Percentiles rank a stretch among this genome's conserved stretches.
phyloP scores from a whole-genome alignment of 768 basidiomycete species.

The Mrakia hoshinonis region DNA sequence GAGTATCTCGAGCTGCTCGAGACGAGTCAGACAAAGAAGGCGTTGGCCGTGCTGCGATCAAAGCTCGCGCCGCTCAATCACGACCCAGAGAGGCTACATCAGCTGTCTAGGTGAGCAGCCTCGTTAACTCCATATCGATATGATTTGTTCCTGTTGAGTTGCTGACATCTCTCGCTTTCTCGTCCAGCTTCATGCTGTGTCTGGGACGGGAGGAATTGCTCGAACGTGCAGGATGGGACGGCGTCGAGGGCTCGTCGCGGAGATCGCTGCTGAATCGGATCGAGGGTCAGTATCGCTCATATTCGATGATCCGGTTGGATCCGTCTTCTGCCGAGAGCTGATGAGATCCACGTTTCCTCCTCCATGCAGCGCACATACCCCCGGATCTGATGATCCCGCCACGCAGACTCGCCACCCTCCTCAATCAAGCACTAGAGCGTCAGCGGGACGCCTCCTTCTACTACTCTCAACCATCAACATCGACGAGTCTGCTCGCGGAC shows the following conservation, averaged over 20 bases:
- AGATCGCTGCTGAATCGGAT: slow-evolving; percentile 63
- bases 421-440: slow-evolving; percentile 72
- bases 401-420: slow-evolving; percentile 70
- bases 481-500: slow-evolving; percentile 72
- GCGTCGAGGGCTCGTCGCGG: slow-evolving; percentile 70
- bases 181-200: slow-evolving; percentile 79
- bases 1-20: slow-evolving; percentile 92
- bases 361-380: slow-evolving; percentile 76
- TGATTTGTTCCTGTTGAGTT: background rate
- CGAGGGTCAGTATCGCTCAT: slow-evolving; percentile 62
- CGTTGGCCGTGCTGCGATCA: slow-evolving; percentile 73
- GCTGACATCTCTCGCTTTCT: slow-evolving; percentile 10
- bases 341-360: too few species aligned
- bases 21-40: slow-evolving; percentile 64
- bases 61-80: slow-evolving; percentile 76
- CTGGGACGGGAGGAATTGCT: slow-evolving; percentile 72
- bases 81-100: slow-evolving; percentile 72
- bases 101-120: slow-evolving; percentile 64
- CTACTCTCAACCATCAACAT: slow-evolving; percentile 57
- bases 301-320: too few species aligned
- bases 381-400: slow-evolving; percentile 88
- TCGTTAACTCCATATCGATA: background rate
- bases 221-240: slow-evolving; percentile 78
- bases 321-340: too few species aligned
- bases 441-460: slow-evolving; percentile 78